Percentiles rank a stretch among this genome's conserved stretches.
Evolutionary conservation across 2,329 filamentous ascomycete species (phyloP).

Genomic region (Sporothrix globosa): DNA sequence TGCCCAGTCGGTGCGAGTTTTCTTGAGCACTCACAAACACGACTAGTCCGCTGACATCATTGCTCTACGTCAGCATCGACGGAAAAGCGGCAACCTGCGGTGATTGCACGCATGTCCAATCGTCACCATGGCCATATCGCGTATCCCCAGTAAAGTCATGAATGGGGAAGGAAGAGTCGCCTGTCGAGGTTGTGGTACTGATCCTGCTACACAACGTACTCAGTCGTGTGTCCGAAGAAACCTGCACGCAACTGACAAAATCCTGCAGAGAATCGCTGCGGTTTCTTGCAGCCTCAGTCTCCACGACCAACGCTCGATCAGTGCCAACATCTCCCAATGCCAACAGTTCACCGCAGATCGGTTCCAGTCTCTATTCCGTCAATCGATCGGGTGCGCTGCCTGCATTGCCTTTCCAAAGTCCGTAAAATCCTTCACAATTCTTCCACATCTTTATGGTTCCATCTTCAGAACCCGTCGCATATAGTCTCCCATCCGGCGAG

Average conservation of each 20-base stretch:
- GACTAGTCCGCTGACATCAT: not conserved
- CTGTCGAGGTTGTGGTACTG: slow-evolving; percentile 7
- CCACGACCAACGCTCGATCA: not conserved
- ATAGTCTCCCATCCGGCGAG: slow-evolving; percentile 92
- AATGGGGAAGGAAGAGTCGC: not conserved
- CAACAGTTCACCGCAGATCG: not conserved
- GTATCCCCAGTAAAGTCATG: not conserved
- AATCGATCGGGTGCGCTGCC: slow-evolving; percentile 41
- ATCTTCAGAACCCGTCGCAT: slow-evolving; percentile 94
- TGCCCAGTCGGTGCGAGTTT: not conserved
- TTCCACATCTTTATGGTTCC: slow-evolving; percentile 94
- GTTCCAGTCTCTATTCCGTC: slow-evolving; percentile 46
- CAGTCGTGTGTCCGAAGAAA: slow-evolving; percentile 7
- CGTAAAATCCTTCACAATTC: slow-evolving; percentile 68
- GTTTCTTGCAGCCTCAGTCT: slow-evolving; percentile 25
- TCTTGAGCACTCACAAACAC: too few relatives aligned
- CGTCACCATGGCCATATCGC: not conserved
- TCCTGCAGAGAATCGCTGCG: slow-evolving; percentile 29
- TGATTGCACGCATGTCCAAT: not conserved
- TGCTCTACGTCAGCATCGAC: not conserved
- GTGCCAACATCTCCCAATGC: not conserved
- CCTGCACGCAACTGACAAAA: slow-evolving; percentile 13
- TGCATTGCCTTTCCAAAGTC: slow-evolving; percentile 60
- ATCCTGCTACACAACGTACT: slow-evolving; percentile 26
- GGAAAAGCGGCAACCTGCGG: not conserved